Conservation (phyloP, 2,329 filamentous ascomycete species). For the Apiospora malaysiana region DNA sequence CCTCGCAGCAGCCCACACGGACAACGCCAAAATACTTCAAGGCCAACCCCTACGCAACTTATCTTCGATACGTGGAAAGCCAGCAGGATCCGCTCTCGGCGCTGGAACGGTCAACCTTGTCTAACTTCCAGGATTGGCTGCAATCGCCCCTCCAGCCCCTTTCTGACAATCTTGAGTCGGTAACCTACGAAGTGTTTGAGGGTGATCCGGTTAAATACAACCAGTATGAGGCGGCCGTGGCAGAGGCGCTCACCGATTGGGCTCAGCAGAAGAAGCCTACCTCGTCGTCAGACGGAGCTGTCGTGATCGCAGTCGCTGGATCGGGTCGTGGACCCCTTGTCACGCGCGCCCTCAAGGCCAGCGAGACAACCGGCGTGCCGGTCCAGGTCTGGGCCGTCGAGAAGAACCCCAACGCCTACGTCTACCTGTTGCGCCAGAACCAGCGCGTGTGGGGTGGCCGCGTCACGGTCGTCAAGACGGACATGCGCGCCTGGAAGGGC, state of each 20-base stretch:
- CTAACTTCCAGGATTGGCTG: constrained; percentile 85
- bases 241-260: constrained; percentile 83
- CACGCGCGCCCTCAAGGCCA: constrained; percentile 83
- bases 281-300: constrained; percentile 70
- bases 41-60: constrained; percentile 67
- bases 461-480: constrained; percentile 90
- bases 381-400: constrained; percentile 93
- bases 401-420: constrained; percentile 98
- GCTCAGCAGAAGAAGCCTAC: constrained; percentile 73
- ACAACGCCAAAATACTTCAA: constrained; percentile 49
- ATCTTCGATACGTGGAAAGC: constrained; percentile 82
- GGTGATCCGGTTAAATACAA: constrained; percentile 98
- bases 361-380: constrained; percentile 73
- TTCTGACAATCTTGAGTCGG: constrained; percentile 94
- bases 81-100: constrained; percentile 70
- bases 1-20: constrained; percentile 49
- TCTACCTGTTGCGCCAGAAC: constrained; percentile 89
- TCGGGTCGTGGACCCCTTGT: constrained; percentile 93
- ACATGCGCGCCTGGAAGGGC: constrained; percentile 97
- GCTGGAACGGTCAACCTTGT: constrained; percentile 58
- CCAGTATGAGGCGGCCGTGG: constrained; percentile 88
- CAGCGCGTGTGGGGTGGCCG: constrained; percentile 77
- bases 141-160: constrained; percentile 94
- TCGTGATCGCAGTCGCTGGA: constrained; percentile 90
- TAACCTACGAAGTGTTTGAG: constrained; percentile 98